phyloP scores from a whole-genome alignment of 192 early-diverging fungal genomes.

The Entomortierella lignicola region DNA sequence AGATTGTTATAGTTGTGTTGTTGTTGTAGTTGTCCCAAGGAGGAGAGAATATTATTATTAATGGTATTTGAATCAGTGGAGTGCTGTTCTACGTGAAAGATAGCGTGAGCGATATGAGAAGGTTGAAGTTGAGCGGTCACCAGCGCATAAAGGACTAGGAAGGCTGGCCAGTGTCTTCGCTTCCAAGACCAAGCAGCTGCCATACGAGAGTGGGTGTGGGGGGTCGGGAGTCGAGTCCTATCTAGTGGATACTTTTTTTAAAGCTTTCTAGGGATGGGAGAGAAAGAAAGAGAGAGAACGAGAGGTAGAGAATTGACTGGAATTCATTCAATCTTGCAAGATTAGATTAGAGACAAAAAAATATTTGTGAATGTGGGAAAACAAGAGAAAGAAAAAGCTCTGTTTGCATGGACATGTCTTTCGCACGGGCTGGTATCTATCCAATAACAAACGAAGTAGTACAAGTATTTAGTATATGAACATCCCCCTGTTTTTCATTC shows the following conservation, averaged over 20 bases:
- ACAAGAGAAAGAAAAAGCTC: too few relatives aligned
- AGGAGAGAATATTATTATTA: neutral
- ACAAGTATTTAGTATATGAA: too few relatives aligned
- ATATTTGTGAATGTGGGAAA: neutral
- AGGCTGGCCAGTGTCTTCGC: conserved; percentile 27
- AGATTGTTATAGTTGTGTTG: neutral
- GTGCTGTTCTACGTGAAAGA: conserved; percentile 23
- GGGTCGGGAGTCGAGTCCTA: neutral
- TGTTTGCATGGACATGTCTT: too few relatives aligned
- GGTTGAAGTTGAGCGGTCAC: neutral
- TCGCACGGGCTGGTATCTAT: too few relatives aligned
- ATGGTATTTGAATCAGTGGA: neutral
- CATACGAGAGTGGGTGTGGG: conserved; percentile 10
- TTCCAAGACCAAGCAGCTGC: conserved; percentile 25
- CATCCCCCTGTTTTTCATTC: neutral
- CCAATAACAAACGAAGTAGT: too few relatives aligned
- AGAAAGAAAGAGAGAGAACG: too few relatives aligned
- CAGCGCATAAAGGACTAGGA: conserved; percentile 22
- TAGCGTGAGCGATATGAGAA: conserved; percentile 5
- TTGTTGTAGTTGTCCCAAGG: neutral
- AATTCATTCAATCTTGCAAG: too few relatives aligned
- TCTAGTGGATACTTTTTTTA: neutral
- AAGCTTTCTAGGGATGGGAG: too few relatives aligned
- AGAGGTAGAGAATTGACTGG: too few relatives aligned
- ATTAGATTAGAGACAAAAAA: too few relatives aligned